Evolutionary conservation across 2,329 filamentous ascomycete species (phyloP), one percentile per base, ranked within the genome.

Genomic region (Aspergillus sp.): DNA sequence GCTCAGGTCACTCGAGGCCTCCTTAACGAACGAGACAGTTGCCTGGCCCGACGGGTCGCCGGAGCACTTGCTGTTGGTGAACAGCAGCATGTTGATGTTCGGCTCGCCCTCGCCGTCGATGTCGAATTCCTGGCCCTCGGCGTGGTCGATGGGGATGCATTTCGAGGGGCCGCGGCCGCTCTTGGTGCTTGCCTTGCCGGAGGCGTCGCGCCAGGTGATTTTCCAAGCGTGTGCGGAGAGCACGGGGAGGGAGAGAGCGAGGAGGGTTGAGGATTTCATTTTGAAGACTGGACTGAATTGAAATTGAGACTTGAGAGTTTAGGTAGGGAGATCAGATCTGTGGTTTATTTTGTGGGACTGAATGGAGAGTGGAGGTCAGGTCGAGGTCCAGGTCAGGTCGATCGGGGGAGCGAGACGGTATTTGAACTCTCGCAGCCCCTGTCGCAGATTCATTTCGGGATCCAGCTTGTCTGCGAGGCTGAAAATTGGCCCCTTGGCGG

Each of bases 51-150:
- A 46, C 5, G 55, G n/a, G 0, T 56, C 45, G 35, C 53, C 60
- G 6, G 33, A 45, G 39, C 60, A 62, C 15, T 58, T 46, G 9
- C 40, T 25, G 39, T 52, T 58, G 4, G 37, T 37, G 47, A 54
- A 62, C 14, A 62, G 14, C 3, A 60, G 40, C 58, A 62, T 62
- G 31, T 60, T 60, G 37, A 62, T 62, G 4, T 55, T 51, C 8
- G 43, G 27, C n/a, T 57, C 58, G 19, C 50, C 58, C 11, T 60
- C 6, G 12, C 45, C 49, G 19, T 60, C 50, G 0, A 47, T 7
- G 7, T 35, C 12, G 19, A 60, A 60, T 19, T 52, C 5, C 17
- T 53, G 17, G 14, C 60, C 60, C 40, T 58, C n/a, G 11, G 52
- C 53, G 21, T 62, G 52, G 12, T 61, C 12, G 23, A 62, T 39